Evolutionary conservation across 139 green algal genomes (phyloP).

Genomic region (Tetradesmus lagerheimii): DNA sequence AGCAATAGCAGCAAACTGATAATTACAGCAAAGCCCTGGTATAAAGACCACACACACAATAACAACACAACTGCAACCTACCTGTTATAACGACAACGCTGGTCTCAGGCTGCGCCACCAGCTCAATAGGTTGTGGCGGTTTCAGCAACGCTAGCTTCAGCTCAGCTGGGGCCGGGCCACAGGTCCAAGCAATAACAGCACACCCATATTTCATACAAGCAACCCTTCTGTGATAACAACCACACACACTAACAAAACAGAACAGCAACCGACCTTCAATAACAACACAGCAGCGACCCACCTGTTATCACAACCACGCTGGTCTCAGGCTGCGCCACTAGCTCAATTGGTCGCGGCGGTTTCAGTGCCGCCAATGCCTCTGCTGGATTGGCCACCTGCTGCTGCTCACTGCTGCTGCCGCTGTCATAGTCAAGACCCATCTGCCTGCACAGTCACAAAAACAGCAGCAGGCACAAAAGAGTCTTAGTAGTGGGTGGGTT

Average conservation of each 20-base stretch:
- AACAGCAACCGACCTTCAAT: too few relatives aligned
- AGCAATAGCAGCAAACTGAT: too few relatives aligned
- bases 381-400: background rate
- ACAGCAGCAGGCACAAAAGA: background rate
- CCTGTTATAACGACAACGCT: slow-evolving; percentile 63
- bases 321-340: slow-evolving; percentile 64
- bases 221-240: too few relatives aligned
- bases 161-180: too few relatives aligned
- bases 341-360: slow-evolving; percentile 73
- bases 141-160: too few relatives aligned
- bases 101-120: slow-evolving; percentile 60
- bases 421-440: background rate
- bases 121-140: too few relatives aligned
- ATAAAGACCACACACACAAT: too few relatives aligned
- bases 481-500: background rate
- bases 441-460: background rate
- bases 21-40: too few relatives aligned
- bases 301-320: slow-evolving; percentile 63
- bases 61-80: background rate
- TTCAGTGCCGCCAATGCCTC: slow-evolving; percentile 32
- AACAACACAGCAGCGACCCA: background rate
- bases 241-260: too few relatives aligned
- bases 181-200: too few relatives aligned
- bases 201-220: too few relatives aligned
- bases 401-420: slow-evolving; percentile 9